Conservation (phyloP, 1,284 basidiomycete genomes). For the Cryptococcus hybrid region DNA sequence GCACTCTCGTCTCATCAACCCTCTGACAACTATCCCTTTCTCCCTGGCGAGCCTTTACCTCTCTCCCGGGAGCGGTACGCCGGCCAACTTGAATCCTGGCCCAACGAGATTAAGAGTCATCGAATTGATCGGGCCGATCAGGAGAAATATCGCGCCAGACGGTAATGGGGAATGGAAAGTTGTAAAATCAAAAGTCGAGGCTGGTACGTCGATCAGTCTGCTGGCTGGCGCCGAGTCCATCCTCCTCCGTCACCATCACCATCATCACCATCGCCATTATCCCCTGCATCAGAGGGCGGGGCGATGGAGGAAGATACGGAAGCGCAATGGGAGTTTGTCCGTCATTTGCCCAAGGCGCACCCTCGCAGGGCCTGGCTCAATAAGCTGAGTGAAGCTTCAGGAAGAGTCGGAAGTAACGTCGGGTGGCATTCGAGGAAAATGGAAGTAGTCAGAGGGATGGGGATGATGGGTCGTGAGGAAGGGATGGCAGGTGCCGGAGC, state of each 20-base stretch:
- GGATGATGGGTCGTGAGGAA: conserved; percentile 87
- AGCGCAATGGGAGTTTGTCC: conserved; percentile 27
- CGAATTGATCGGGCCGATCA: conserved; percentile 74
- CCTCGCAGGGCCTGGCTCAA: conserved; percentile 67
- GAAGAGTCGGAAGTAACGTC: conserved; percentile 81
- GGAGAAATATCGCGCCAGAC: conserved; percentile 60
- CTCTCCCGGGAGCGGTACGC: conserved; percentile 30
- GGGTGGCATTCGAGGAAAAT: conserved; percentile 98
- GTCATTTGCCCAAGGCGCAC: conserved; percentile 53
- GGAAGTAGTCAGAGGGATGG: conserved; percentile 89
- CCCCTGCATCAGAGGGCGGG: no score
- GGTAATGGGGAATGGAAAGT: conserved; percentile 69
- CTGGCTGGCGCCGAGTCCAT: conserved; percentile 61
- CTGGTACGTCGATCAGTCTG: conserved; percentile 90
- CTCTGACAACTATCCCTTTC: conserved; percentile 75
- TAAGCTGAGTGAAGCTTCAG: conserved; percentile 73
- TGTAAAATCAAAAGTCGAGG: conserved; percentile 85
- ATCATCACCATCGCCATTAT: neutral
- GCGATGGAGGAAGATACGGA: conserved; percentile 1
- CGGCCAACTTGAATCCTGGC: conserved; percentile 50
- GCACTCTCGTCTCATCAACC: conserved; percentile 65
- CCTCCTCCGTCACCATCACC: neutral
- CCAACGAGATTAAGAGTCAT: conserved; percentile 81
- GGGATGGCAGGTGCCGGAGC: conserved; percentile 91
- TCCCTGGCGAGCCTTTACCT: conserved; percentile 54